phyloP scores from a whole-genome alignment of 805 yeast species.

The Myxozyma udenii region DNA sequence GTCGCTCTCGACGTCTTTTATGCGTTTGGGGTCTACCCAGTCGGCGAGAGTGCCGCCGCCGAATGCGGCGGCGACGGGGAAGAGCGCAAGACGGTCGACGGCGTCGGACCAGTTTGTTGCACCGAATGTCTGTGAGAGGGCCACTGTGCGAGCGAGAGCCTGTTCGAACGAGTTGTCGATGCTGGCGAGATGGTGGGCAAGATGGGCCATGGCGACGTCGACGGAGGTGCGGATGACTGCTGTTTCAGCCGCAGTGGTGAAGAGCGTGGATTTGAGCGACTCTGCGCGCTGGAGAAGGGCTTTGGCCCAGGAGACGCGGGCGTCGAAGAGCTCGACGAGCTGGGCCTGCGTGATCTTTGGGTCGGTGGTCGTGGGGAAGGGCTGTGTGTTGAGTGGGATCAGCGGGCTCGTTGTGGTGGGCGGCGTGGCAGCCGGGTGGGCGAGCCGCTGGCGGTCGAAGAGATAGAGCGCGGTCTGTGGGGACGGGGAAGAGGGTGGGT shows the following conservation, averaged over 20 bases:
- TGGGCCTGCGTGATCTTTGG: slow-evolving; percentile 21
- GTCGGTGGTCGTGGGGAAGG: slow-evolving; percentile 20
- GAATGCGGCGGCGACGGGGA: slow-evolving; percentile 19
- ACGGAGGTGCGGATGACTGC: slow-evolving; percentile 31
- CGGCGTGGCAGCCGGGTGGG: slow-evolving; percentile 24
- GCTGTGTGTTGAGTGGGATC: slow-evolving; percentile 26
- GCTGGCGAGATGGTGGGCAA: slow-evolving; percentile 30
- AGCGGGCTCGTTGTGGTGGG: slow-evolving; percentile 24
- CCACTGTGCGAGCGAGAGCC: slow-evolving; percentile 30
- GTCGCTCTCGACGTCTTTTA: slow-evolving; percentile 14
- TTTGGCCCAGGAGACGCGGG: slow-evolving; percentile 22
- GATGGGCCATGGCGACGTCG: slow-evolving; percentile 33
- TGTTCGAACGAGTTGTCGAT: slow-evolving; percentile 31
- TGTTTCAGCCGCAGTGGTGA: slow-evolving; percentile 20
- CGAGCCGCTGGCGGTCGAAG: slow-evolving; percentile 22
- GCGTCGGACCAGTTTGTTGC: slow-evolving; percentile 26
- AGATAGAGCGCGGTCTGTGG: slow-evolving; percentile 24
- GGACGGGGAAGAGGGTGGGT: not conserved
- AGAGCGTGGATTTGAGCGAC: slow-evolving; percentile 17
- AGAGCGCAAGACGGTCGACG: slow-evolving; percentile 9
- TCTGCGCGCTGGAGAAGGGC: slow-evolving; percentile 25
- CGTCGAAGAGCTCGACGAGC: slow-evolving; percentile 23
- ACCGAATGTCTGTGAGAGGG: slow-evolving; percentile 30
- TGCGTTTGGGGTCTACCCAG: slow-evolving; percentile 26
- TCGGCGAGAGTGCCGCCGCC: slow-evolving; percentile 27